Evolutionary conservation across 768 basidiomycete genomes (phyloP).

Genomic region (Pisolithus albus): DNA sequence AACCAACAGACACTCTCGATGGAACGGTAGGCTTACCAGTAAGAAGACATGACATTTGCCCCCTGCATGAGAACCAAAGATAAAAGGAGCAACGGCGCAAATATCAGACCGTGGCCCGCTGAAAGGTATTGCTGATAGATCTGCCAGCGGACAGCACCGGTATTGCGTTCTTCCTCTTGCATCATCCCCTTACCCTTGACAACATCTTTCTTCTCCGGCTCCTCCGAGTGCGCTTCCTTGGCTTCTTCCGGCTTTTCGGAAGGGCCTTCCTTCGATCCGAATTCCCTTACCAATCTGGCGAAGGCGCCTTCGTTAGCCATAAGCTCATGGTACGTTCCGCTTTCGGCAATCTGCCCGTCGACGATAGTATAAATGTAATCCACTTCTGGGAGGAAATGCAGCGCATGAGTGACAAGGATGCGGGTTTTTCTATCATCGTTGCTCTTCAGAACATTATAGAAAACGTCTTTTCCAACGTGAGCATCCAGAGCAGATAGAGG

Average conservation of each 20-base stretch:
- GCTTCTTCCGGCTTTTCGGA: conserved; percentile 34
- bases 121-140: conserved; percentile 49
- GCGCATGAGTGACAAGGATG: conserved; percentile 84
- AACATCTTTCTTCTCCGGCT: conserved; percentile 28
- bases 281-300: conserved; percentile 66
- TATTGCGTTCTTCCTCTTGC: conserved; percentile 80
- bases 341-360: conserved; percentile 73
- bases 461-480: conserved; percentile 83
- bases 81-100: conserved; percentile 59
- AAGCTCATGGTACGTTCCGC: conserved; percentile 71
- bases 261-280: conserved; percentile 58
- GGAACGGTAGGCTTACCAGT: conserved; percentile 45
- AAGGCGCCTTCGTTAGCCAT: conserved; percentile 62
- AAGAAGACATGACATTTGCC: conserved; percentile 62
- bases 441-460: conserved; percentile 74
- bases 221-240: conserved; percentile 25
- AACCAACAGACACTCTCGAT: neutral
- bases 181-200: conserved; percentile 53
- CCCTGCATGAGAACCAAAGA: conserved; percentile 63
- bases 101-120: conserved; percentile 59
- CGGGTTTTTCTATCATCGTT: conserved; percentile 65
- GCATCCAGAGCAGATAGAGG: conserved; percentile 89
- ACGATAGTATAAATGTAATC: conserved; percentile 80
- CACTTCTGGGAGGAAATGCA: conserved; percentile 83
- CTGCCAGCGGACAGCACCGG: conserved; percentile 41